Base-by-base conservation (phyloP, 2,329 filamentous ascomycete genomes). In the Microdochium nivale region DNA sequence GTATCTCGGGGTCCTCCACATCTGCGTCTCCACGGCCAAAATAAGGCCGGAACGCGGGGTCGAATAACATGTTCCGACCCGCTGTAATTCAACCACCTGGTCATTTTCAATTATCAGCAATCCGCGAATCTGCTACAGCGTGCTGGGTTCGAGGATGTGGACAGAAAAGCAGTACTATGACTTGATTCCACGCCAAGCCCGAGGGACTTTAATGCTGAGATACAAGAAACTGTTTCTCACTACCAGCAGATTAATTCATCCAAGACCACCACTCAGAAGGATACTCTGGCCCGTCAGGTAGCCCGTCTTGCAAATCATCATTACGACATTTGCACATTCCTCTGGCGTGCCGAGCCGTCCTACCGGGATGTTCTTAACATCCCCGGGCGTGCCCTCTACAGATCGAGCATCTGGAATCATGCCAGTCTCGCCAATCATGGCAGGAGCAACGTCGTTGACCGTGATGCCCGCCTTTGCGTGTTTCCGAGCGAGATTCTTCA, bases 361-460 rank as follows among this genome's bases (percentile, higher is more conserved):
- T 2, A 84, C 70, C 0, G 81, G 81, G 44, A 84, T 84, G 25
- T 77, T 77, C 56, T 70, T 76, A 24, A 80, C 78, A 56, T 83
- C 77, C 0, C 81, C 81, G 0, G 80, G 74, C 49, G 78, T 78
- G 21, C 76, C 75, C 57, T 67, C 66, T 16, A 76, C 66, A 14
- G 61, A 62, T 55, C 78, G 74, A 40, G 76, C 76, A 54, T 79
- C 73, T 2, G 79, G 78, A 43, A 85, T 80, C 80, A 85, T 80
- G 1, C 79, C 79, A 2, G 79, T 83, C 23, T 79, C 76, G 3
- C 80, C 81, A 56, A 86, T 85, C 80, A 86, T 85, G 2, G 82
- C 83, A 0, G 83, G 83, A 2, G 81, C 80, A n/a, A 86, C 79
- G 55, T 85, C 81, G 53, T 86, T 86, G 52, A 85, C 80, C 14